phyloP scores from a whole-genome alignment of 352 stramenopile species.

The Phytopythium aichiense region DNA sequence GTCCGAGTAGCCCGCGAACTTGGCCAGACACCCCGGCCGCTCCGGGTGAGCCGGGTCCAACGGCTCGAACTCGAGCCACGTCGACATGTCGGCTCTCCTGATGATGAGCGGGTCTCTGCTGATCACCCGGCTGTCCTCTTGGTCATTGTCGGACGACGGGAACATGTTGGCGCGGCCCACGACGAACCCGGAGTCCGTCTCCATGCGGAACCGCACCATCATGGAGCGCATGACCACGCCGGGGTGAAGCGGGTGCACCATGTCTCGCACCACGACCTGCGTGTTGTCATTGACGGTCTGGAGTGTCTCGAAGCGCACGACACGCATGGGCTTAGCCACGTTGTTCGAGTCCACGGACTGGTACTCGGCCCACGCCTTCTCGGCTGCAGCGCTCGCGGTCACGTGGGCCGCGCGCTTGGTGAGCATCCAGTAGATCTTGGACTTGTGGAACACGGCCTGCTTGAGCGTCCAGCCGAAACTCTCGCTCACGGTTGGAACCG shows the following conservation, averaged over 20 bases:
- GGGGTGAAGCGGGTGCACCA: constrained; percentile 32
- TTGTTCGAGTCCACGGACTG: constrained; percentile 25
- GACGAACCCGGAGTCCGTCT: constrained; percentile 27
- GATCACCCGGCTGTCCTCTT: background rate
- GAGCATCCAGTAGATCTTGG: constrained; percentile 30
- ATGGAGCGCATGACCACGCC: constrained; percentile 33
- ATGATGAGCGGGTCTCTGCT: constrained; percentile 8
- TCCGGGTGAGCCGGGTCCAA: constrained; percentile 22
- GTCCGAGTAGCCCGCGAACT: constrained; percentile 33
- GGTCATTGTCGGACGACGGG: constrained; percentile 5
- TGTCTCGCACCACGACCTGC: constrained; percentile 31
- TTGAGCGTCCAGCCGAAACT: constrained; percentile 38
- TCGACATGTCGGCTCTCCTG: constrained; percentile 28
- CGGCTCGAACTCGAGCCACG: constrained; percentile 32
- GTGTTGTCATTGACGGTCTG: constrained; percentile 38
- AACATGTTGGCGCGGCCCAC: constrained; percentile 34
- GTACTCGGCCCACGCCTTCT: constrained; percentile 30
- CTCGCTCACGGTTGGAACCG: constrained; percentile 9
- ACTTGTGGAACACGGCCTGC: constrained; percentile 19
- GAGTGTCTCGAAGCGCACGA: constrained; percentile 36
- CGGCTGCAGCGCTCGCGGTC: constrained; percentile 17
- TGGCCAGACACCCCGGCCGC: constrained; percentile 21
- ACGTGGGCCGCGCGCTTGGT: constrained; percentile 29
- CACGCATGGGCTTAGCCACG: constrained; percentile 21
- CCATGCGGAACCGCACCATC: constrained; percentile 35